These are phyloP conservation scores for Acanthamoeba culbertsoni DNA, from an alignment of 208 protist genomes.

Conservation along the genomic window DNA sequence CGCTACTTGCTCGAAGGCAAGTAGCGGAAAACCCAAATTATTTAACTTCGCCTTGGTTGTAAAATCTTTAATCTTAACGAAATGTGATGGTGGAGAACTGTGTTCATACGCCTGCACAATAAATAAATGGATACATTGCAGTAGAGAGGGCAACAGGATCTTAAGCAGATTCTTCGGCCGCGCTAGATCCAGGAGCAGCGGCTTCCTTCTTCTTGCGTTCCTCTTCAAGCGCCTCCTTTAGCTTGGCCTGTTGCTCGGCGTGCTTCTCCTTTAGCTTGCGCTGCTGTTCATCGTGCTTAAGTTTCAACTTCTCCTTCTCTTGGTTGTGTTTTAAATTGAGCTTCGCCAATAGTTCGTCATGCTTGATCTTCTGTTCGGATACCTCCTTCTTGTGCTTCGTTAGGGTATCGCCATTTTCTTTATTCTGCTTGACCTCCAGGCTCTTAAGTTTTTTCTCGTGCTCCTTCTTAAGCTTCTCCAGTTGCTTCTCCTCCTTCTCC, in stretches of 20 bases:
- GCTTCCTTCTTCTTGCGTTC: conserved; percentile 5
- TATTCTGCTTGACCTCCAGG: conserved; percentile 4
- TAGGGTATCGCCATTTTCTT: neutral
- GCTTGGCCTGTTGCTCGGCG: conserved; percentile 19
- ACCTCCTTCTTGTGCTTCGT: conserved; percentile 24
- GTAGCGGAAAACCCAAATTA: no score
- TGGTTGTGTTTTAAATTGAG: conserved; percentile 27
- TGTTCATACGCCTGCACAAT: no score
- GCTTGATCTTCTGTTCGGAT: conserved; percentile 53
- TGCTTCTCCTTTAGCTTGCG: conserved; percentile 44
- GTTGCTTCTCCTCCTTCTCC: conserved; percentile 54
- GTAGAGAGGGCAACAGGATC: neutral
- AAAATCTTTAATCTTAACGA: no score
- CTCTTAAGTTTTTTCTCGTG: neutral
- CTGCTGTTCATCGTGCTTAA: conserved; percentile 24
- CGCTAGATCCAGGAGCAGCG: neutral
- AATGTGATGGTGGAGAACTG: no score
- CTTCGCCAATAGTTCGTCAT: conserved; percentile 19
- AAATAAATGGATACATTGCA: no score
- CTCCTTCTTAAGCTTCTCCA: conserved; percentile 43
- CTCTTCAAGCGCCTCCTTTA: neutral
- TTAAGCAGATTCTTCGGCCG: neutral
- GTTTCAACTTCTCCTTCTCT: conserved; percentile 28
- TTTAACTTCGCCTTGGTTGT: no score
- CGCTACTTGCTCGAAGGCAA: conserved; percentile 33